These are phyloP conservation scores for Colletotrichum agaves DNA, from an alignment of 2,329 filamentous ascomycete genomes.

Conservation along the genomic window DNA sequence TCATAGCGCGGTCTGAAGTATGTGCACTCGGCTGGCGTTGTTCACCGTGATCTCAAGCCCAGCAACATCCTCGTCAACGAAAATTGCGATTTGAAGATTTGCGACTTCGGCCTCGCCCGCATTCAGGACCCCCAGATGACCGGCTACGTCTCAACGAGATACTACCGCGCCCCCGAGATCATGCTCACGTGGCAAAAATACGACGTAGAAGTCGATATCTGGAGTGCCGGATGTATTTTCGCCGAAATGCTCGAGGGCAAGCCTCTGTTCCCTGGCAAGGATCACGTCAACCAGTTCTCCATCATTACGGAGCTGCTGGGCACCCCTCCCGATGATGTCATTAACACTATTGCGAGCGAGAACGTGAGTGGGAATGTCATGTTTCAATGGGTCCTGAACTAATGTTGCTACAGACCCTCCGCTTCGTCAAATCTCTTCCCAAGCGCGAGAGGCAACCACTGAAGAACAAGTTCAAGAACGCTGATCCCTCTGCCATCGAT, in stretches of 20 bases:
- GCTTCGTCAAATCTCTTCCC: slow-evolving; percentile 97
- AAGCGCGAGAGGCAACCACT: slow-evolving; percentile 93
- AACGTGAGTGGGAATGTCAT: slow-evolving; percentile 71
- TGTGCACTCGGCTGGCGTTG: slow-evolving; percentile 97
- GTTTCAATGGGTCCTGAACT: neutral
- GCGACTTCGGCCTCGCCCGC: slow-evolving; percentile 96
- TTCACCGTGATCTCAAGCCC: slow-evolving; percentile 96
- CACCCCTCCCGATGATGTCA: slow-evolving; percentile 97
- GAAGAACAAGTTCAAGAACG: slow-evolving; percentile 92
- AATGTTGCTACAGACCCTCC: slow-evolving; percentile 74
- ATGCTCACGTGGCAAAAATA: slow-evolving; percentile 99
- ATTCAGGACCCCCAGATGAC: slow-evolving; percentile 99
- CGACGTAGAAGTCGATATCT: slow-evolving; percentile 98
- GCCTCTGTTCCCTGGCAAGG: slow-evolving; percentile 97
- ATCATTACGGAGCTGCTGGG: slow-evolving; percentile 98
- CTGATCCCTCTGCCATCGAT: slow-evolving; percentile 86
- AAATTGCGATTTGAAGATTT: slow-evolving; percentile 99
- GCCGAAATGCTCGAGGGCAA: slow-evolving; percentile 99
- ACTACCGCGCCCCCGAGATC: slow-evolving; percentile 98
- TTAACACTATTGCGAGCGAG: slow-evolving; percentile 97
- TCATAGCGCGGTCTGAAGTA: slow-evolving; percentile 94
- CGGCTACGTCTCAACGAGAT: slow-evolving; percentile 97
- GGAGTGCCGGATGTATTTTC: slow-evolving; percentile 99
- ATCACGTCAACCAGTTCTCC: slow-evolving; percentile 99
- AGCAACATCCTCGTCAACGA: slow-evolving; percentile 99